Base-by-base conservation (phyloP, 1,139 yeast genomes). In the Barnettozyma hawaiiensis region DNA sequence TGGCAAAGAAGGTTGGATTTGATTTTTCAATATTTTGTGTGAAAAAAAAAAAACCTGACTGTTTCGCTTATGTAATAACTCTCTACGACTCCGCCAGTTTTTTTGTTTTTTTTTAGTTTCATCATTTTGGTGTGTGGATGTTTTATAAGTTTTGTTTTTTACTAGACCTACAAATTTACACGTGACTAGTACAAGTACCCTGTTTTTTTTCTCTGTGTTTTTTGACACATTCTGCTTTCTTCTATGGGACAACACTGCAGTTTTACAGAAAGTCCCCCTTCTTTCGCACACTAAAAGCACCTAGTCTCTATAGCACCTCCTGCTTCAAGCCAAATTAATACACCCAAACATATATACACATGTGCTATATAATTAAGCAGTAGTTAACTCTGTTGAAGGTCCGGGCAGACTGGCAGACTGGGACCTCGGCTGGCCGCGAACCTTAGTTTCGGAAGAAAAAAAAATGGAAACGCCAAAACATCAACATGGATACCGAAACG, bases 1-100 rank as follows among this genome's bases (percentile, higher is more conserved):
- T n/a, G n/a, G n/a, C n/a, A n/a, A 31, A 36, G 28, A 36, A 31
- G 21, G 41, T 31, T 35, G 37, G 19, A 19, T 33, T 37, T 33
- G 38, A 41, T 22, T 37, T 41, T 41, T 41, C 38, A 41, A 20
- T 40, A 26, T 22, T 34, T 40, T 40, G 29, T 18, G 40, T 28
- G 34, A 24, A 36, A 37, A 37, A 35, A 40, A 41, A 35, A 15
- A 19, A 26, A 35, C 22, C 18, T 7, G 43, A 40, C 43, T 40
- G 39, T 31, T 32, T 16, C 29, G 33, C 19, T 31, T 35, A 16
- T 31, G 36, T 34, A 34, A 34, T 15, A 23, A 9, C 9, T 18
- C 18, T 31, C n/a, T n/a, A n/a, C n/a, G n/a, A n/a, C n/a, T n/a
- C n/a, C n/a, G n/a, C n/a, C n/a, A n/a, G n/a, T n/a, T n/a, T n/a